Evolutionary conservation across 805 yeast species (phyloP), one percentile per base, ranked within the genome.

Genomic region (Blastobotrys chiropterorum): DNA sequence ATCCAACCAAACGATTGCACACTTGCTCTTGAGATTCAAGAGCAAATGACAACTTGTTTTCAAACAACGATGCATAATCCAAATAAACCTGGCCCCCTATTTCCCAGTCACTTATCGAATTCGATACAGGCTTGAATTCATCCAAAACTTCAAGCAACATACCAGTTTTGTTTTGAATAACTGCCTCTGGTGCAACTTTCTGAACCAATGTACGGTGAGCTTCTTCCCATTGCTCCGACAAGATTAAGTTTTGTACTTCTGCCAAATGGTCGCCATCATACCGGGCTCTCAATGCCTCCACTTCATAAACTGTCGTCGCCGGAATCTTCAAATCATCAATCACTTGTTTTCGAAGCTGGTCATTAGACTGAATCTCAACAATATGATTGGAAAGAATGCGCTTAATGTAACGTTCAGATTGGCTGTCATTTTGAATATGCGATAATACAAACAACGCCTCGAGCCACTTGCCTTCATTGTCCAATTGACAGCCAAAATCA

Each of bases 171-270:
- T 77, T 75, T n/a, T 77, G 72, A 14, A 83, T 76, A 1, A 90
- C 79, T 2, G 83, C 77, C 13, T 67, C 65, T 6, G 98, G 98
- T 0, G 92, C 98, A 30, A 89, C 84, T 2, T 73, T 64, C 0
- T 70, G 62, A 6, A 82, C 59, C 2, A 87, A 67, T 0, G 80
- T 68, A 1, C 68, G 63, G 60, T 87, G 94, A 0, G 96, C 96
- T 40, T 79, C 81, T 0, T 67, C 72, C 71, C 78, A 79, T 47
- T 76, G 65, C 8, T 71, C 72, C 0, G 96, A 96, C 11, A 72
- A 74, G 0, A 88, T 67, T 45, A 85, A 75, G 26, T 83, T 79
- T 45, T 75, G 71, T 1, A 83, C 81, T 58, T 88, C 89, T 14
- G 76, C 71, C 68, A 82, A 72, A 57, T 72, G 76, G 47, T 85